Base-by-base conservation (phyloP, 2,329 filamentous ascomycete species). In the Samsoniella hepiali region DNA sequence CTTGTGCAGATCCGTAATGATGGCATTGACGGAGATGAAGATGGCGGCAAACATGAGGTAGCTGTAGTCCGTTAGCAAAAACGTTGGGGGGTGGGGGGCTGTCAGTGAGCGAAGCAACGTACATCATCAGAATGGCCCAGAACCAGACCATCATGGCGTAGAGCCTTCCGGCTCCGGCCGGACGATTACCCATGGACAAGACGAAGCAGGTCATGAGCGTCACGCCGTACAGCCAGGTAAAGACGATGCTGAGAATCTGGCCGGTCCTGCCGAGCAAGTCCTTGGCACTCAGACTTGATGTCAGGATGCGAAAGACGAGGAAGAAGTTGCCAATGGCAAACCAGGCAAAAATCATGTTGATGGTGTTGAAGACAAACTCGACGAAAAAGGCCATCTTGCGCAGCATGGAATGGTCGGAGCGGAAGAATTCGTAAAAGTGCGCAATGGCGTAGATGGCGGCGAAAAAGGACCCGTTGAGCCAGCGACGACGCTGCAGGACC, bases 251-350 rank as follows among this genome's bases (percentile, higher is more conserved):
- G 1, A 99, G 82, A 64, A 97, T 87, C 45, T 86, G 86, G 61
- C 95, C 95, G 10, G 86, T 86, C 5, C 84, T 88, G 56, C 93
- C 91, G 2, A 97, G 84, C 32, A 97, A 83, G 38, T 84, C 76
- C 0, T 78, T 70, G 32, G 85, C 82, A 53, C 91, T 90, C 68
- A 99, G 81, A 71, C 93, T 97, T 11, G 88, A 89, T 1, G 94
- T 98, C 67, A 99, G 81, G 73, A 99, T 98, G 76, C 93, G 93
- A 82, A 99, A 99, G 69, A 99, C 94, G 72, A 99, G 80, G 84
- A 98, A 99, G 84, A 99, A 99, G 79, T 99, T 99, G 73, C 95
- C 91, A 72, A 98, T 95, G 70, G 90, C 92, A 74, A 99, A 98
- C 95, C 95, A 99, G 60, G 95, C 93, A 75, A 98, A 99, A 72